phyloP scores from a whole-genome alignment of 2,329 filamentous ascomycete species.

The Penicillium decumbens region DNA sequence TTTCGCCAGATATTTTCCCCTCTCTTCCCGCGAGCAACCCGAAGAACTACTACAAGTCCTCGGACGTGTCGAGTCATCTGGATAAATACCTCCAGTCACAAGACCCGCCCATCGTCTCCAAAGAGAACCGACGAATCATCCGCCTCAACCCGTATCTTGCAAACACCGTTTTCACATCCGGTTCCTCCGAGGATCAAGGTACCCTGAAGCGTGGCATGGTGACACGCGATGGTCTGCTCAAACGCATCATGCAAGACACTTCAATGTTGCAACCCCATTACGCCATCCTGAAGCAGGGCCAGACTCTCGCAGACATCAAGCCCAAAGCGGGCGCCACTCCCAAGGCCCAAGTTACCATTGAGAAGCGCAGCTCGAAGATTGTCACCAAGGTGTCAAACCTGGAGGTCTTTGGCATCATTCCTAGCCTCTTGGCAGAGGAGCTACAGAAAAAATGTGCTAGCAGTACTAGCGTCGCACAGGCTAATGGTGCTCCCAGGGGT shows the following conservation, averaged over 20 bases:
- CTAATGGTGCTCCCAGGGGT: conserved; percentile 59
- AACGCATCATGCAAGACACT: conserved; percentile 52
- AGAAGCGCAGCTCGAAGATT: conserved; percentile 63
- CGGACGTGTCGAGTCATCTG: conserved; percentile 55
- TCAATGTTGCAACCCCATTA: conserved; percentile 53
- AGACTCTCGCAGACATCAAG: conserved; percentile 47
- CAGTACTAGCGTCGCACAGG: conserved; percentile 60
- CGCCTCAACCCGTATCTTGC: conserved; percentile 60
- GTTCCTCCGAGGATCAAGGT: conserved; percentile 51
- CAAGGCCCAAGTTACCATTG: conserved; percentile 56
- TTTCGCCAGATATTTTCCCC: conserved; percentile 53
- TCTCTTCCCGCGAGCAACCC: conserved; percentile 45
- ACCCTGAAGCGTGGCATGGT: conserved; percentile 55
- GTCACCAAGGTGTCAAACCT: conserved; percentile 60
- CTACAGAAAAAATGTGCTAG: conserved; percentile 64
- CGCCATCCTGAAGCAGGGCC: conserved; percentile 48
- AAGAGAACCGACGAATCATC: conserved; percentile 58
- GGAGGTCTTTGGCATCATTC: conserved; percentile 58
- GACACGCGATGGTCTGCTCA: conserved; percentile 57
- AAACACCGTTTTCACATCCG: conserved; percentile 56
- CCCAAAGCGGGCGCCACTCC: conserved; percentile 58
- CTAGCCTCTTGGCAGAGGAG: conserved; percentile 59
- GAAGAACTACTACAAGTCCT: conserved; percentile 55
- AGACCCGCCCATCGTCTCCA: conserved; percentile 48
- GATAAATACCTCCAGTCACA: conserved; percentile 57